Conservation (phyloP, 176 grass and related monocot genomes). For the Cenchrus fungigraminus region DNA sequence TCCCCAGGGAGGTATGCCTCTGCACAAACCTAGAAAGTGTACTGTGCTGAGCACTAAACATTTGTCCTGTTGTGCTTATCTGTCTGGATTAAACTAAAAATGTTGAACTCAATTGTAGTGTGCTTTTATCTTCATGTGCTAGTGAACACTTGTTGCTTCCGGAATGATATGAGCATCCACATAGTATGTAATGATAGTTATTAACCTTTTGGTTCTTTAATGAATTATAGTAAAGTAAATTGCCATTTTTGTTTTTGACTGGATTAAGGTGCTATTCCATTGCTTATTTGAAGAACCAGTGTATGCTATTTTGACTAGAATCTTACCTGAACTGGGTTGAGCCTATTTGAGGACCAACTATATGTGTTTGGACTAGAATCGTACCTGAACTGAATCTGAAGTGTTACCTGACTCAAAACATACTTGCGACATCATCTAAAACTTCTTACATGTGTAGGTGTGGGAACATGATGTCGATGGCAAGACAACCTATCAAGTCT, state of each 20-base stretch:
- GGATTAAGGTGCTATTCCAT: neutral
- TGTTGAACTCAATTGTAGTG: neutral
- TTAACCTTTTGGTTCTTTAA: neutral
- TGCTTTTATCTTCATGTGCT: neutral
- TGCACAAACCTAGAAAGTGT: neutral
- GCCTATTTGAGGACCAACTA: neutral
- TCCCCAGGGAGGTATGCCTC: constrained; percentile 60
- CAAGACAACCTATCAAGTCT: constrained; percentile 42
- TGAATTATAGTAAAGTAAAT: neutral
- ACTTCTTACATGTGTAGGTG: neutral
- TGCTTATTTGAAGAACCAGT: neutral
- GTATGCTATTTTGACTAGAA: neutral
- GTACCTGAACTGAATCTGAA: neutral
- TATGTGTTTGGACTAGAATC: neutral
- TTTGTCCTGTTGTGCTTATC: neutral
- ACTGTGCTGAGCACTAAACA: neutral
- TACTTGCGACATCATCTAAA: neutral
- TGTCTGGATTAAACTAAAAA: neutral
- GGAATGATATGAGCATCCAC: neutral
- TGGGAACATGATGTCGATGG: constrained; percentile 53
- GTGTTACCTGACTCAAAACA: neutral
- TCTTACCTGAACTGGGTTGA: neutral
- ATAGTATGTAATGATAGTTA: neutral
- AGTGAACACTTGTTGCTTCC: neutral
- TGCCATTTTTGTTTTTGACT: neutral